phyloP scores from a whole-genome alignment of 2,329 filamentous ascomycete genomes.

The Thermoascus crustaceus region DNA sequence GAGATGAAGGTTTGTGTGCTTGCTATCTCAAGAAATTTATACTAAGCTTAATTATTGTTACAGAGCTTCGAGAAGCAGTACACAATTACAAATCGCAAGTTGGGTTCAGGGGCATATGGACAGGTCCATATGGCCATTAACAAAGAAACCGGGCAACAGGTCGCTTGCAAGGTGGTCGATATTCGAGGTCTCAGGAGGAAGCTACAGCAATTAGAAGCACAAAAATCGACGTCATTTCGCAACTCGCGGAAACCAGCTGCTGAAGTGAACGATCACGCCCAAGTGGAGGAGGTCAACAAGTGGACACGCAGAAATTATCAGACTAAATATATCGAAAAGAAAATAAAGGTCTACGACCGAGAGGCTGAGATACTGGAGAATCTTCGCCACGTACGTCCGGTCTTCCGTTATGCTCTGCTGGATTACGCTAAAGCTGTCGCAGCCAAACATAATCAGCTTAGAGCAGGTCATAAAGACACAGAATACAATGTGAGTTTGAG shows the following conservation, averaged over 20 bases:
- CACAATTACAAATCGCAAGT: conserved; percentile 28
- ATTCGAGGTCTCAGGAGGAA: conserved; percentile 20
- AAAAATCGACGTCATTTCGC: conserved; percentile 9
- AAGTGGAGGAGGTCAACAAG: conserved; percentile 10
- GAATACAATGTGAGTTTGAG: conserved; percentile 45
- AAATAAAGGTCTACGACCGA: conserved; percentile 26
- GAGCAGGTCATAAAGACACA: conserved; percentile 49
- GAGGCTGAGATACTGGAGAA: conserved; percentile 42
- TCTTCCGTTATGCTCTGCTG: neutral
- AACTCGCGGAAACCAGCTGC: conserved; percentile 7
- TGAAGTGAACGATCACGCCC: conserved; percentile 8
- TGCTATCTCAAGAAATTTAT: neutral
- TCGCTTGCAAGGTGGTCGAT: conserved; percentile 41
- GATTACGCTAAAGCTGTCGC: conserved; percentile 5
- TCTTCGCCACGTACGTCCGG: conserved; percentile 42
- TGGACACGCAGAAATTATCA: conserved; percentile 13
- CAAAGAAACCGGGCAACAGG: conserved; percentile 22
- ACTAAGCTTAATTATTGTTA: neutral
- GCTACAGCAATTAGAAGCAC: conserved; percentile 4
- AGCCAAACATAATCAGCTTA: conserved; percentile 53
- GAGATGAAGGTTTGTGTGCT: conserved; percentile 27
- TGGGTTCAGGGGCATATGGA: conserved; percentile 38
- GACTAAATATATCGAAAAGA: conserved; percentile 17
- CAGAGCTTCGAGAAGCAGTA: conserved; percentile 29
- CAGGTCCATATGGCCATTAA: conserved; percentile 37